Evolutionary conservation across 2,329 filamentous ascomycete species (phyloP).

Genomic region (Trichoderma sp.): DNA sequence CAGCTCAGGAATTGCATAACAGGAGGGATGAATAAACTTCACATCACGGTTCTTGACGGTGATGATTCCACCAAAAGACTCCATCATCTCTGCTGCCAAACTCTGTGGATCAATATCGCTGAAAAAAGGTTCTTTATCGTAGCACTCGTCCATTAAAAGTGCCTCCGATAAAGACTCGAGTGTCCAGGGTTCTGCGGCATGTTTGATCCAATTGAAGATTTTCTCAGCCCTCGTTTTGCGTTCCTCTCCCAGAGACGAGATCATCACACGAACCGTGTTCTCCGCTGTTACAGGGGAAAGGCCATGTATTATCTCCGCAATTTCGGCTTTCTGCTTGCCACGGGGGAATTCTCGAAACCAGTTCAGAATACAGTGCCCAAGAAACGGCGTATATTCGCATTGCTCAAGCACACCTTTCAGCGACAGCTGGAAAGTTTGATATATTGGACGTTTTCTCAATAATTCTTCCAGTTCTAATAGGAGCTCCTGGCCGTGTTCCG

Average conservation of each 20-base stretch:
- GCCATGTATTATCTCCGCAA: background rate
- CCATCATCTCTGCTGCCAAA: background rate
- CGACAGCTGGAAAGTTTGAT: background rate
- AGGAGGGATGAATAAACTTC: background rate
- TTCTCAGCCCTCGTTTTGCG: background rate
- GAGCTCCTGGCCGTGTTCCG: background rate
- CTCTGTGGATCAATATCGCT: background rate
- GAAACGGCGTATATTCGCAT: background rate
- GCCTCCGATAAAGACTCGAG: background rate
- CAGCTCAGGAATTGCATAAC: background rate
- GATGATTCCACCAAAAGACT: background rate
- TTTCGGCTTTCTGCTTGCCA: background rate
- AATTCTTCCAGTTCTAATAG: background rate
- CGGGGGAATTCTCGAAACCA: background rate
- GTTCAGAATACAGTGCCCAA: background rate
- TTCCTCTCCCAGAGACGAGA: background rate
- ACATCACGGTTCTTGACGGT: background rate
- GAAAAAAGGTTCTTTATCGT: background rate
- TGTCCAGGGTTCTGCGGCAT: background rate
- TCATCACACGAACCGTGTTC: background rate
- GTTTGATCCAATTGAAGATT: background rate
- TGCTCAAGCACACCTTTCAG: background rate
- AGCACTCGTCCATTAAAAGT: background rate
- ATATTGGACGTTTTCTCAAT: background rate
- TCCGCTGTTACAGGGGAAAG: background rate